These are phyloP conservation scores for Esteya vermicola DNA, from an alignment of 2,329 filamentous ascomycete genomes.

Conservation along the genomic window DNA sequence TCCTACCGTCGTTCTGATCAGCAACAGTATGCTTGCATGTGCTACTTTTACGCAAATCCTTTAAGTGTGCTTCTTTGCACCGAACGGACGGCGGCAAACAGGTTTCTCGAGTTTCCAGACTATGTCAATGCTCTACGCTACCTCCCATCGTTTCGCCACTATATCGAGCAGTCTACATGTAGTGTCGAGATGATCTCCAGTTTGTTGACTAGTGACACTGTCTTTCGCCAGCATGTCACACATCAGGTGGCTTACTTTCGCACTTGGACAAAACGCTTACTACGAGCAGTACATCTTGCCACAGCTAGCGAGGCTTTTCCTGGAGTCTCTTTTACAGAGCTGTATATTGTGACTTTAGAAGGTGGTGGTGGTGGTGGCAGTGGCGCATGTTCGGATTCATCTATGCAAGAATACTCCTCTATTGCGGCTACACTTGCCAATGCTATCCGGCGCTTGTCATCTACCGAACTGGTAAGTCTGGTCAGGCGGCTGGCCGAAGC, in stretches of 20 bases:
- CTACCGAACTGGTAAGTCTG: slow-evolving; percentile 29
- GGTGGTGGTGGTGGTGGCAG: neutral
- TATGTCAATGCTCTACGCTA: slow-evolving; percentile 55
- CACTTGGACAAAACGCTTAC: slow-evolving; percentile 24
- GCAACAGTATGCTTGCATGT: slow-evolving; percentile 72
- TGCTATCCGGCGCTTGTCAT: slow-evolving; percentile 44
- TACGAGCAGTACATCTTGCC: slow-evolving; percentile 34
- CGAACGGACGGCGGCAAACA: slow-evolving; percentile 12
- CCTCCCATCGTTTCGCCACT: slow-evolving; percentile 51
- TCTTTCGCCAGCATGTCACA: slow-evolving; percentile 21
- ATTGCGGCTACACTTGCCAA: slow-evolving; percentile 31
- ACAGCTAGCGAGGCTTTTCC: slow-evolving; percentile 18
- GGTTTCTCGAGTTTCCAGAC: slow-evolving; percentile 28
- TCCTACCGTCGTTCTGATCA: too few relatives aligned
- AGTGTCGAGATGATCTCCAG: slow-evolving; percentile 28
- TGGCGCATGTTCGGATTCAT: slow-evolving; percentile 16
- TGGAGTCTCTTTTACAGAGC: slow-evolving; percentile 27
- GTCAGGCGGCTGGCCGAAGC: slow-evolving; percentile 26
- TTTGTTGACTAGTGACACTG: slow-evolving; percentile 3
- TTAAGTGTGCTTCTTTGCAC: slow-evolving; percentile 48
- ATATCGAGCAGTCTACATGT: slow-evolving; percentile 33
- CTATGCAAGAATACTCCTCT: slow-evolving; percentile 23
- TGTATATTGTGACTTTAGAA: slow-evolving; percentile 46
- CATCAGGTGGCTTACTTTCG: slow-evolving; percentile 19
- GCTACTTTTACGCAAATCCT: slow-evolving; percentile 68